These are phyloP conservation scores for Aspergillus fijiensis DNA, from an alignment of 2,329 filamentous ascomycete genomes.

Conservation along the genomic window DNA sequence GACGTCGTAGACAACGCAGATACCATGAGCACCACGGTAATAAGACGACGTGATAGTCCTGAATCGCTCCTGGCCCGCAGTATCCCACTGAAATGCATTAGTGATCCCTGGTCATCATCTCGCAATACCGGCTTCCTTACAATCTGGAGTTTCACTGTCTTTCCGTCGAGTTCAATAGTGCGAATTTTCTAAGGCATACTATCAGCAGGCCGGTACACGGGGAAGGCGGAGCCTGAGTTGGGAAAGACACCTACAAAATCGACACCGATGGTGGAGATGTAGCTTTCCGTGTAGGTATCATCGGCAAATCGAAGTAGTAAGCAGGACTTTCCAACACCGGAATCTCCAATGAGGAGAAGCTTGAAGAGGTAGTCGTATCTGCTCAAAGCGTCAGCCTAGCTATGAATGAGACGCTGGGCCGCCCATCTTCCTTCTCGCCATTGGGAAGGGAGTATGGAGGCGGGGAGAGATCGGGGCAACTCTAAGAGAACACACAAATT, in stretches of 20 bases:
- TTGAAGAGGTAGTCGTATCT: slow-evolving; percentile 99
- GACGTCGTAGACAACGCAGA: slow-evolving; percentile 99
- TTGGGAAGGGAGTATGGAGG: background rate
- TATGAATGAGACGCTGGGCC: slow-evolving; percentile 15
- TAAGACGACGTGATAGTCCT: slow-evolving; percentile 99
- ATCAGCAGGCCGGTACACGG: slow-evolving; percentile 16
- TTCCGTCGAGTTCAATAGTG: slow-evolving; percentile 98
- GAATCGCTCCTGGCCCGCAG: slow-evolving; percentile 98
- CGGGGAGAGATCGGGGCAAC: slow-evolving; percentile 14
- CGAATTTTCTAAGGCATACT: slow-evolving; percentile 79
- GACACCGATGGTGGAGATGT: slow-evolving; percentile 99
- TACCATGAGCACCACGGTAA: slow-evolving; percentile 98
- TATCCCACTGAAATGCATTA: slow-evolving; percentile 77
- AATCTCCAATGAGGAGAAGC: slow-evolving; percentile 99
- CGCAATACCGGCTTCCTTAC: slow-evolving; percentile 54
- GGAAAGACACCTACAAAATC: slow-evolving; percentile 75
- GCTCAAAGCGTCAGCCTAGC: slow-evolving; percentile 28
- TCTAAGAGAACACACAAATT: slow-evolving; percentile 20
- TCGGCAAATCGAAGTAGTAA: slow-evolving; percentile 96
- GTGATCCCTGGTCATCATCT: background rate
- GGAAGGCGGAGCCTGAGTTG: background rate
- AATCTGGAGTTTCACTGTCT: slow-evolving; percentile 99
- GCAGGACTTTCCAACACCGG: slow-evolving; percentile 99
- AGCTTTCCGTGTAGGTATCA: slow-evolving; percentile 98
- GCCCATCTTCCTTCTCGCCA: background rate